These are phyloP conservation scores for Magnolia kwangsiensis DNA, from an alignment of 164 flowering plant genomes.

Conservation along the genomic window DNA sequence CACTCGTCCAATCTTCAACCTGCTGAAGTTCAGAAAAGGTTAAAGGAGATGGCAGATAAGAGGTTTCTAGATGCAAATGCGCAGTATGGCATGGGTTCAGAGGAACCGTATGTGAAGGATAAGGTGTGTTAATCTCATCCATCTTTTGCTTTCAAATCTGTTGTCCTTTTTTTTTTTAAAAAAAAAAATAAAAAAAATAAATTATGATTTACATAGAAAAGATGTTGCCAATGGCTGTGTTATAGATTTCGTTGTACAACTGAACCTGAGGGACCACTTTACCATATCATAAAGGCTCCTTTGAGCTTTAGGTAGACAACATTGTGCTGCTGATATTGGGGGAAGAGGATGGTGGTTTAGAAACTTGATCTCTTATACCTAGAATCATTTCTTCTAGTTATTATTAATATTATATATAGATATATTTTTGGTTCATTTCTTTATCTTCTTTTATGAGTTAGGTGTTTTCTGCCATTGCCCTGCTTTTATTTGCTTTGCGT, in stretches of 20 bases:
- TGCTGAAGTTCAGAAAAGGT: conserved; percentile 73
- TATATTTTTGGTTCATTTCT: no score
- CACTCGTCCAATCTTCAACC: conserved; percentile 84
- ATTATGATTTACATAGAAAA: neutral
- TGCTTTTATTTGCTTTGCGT: no score
- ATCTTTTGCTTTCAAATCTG: neutral
- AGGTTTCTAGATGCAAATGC: conserved; percentile 61
- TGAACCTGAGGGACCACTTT: neutral
- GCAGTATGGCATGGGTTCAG: conserved; percentile 38
- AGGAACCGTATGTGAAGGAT: conserved; percentile 39
- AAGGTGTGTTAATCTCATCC: conserved; percentile 48
- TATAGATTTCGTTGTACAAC: neutral
- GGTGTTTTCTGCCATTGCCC: no score
- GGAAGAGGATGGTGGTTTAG: no score
- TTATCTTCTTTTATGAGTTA: no score
- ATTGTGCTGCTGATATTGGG: no score
- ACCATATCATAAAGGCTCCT: neutral
- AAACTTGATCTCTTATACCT: no score
- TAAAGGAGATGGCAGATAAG: conserved; percentile 85
- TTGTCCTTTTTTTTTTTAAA: neutral
- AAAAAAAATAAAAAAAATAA: no score
- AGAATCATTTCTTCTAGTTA: no score
- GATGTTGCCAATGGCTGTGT: neutral
- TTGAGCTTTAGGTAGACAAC: no score
- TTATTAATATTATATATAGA: no score